Evolutionary conservation across 768 basidiomycete species (phyloP).

Genomic region (Calocera viscosa): DNA sequence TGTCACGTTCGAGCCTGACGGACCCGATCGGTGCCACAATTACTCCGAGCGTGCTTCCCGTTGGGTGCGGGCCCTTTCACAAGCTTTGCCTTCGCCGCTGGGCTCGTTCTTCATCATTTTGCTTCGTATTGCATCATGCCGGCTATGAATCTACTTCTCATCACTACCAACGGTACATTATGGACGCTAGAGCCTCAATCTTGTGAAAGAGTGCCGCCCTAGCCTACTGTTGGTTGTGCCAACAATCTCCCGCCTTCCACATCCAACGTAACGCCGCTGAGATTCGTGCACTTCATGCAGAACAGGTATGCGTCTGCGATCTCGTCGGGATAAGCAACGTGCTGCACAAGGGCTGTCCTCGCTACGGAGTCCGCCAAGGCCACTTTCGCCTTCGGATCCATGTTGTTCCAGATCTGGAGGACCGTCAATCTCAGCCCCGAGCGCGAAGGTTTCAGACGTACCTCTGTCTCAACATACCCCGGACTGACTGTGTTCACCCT

Average conservation of each 20-base stretch:
- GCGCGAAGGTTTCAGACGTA: neutral
- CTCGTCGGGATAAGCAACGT: slow-evolving; percentile 14
- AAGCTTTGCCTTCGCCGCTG: too few species aligned
- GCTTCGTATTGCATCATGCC: neutral
- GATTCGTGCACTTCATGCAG: slow-evolving; percentile 16
- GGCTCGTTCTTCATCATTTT: neutral
- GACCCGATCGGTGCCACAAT: neutral
- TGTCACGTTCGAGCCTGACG: neutral
- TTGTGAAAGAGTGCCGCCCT: too few species aligned
- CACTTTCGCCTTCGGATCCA: slow-evolving; percentile 9
- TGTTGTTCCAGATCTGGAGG: slow-evolving; percentile 15
- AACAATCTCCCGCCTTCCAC: neutral
- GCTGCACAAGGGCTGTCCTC: slow-evolving; percentile 11
- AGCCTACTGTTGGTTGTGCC: neutral
- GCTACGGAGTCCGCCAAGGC: slow-evolving; percentile 9
- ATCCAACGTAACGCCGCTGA: neutral
- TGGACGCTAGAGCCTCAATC: too few species aligned
- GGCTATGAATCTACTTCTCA: neutral
- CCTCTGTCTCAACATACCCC: slow-evolving; percentile 12
- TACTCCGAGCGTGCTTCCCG: neutral
- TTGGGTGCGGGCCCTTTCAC: neutral
- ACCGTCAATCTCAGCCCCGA: neutral
- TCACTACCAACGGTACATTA: too few species aligned
- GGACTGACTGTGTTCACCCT: slow-evolving; percentile 18
- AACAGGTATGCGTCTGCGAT: slow-evolving; percentile 20